phyloP scores from a whole-genome alignment of 2,329 filamentous ascomycete species.

The Orbilia quercus region DNA sequence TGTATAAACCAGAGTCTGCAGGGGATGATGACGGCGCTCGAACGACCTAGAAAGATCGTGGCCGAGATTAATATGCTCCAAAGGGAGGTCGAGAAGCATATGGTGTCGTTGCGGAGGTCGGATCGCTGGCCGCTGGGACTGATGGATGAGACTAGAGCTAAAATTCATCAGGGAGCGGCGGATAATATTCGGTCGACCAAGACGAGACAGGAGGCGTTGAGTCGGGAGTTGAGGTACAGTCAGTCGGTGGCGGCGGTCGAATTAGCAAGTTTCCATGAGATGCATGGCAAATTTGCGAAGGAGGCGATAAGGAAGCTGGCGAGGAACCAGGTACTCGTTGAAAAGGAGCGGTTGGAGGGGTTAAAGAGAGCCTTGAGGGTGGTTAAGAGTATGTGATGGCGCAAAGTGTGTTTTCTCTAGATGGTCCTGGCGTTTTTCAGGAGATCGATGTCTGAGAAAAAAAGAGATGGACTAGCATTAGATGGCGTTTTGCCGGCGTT shows the following conservation, averaged over 20 bases:
- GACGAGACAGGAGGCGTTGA: conserved; percentile 77
- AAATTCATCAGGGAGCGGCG: conserved; percentile 84
- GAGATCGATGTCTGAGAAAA: conserved; percentile 5
- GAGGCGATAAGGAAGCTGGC: conserved; percentile 81
- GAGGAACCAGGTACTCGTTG: conserved; percentile 79
- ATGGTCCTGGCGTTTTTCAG: conserved; percentile 34
- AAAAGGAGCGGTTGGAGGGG: conserved; percentile 80
- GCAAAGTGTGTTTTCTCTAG: conserved; percentile 68
- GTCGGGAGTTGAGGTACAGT: conserved; percentile 85
- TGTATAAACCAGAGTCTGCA: conserved; percentile 85
- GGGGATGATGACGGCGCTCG: conserved; percentile 81
- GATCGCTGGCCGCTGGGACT: conserved; percentile 83
- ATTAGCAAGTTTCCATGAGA: conserved; percentile 91
- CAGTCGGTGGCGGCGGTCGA: conserved; percentile 93
- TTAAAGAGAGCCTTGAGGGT: conserved; percentile 83
- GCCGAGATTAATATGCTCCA: conserved; percentile 78
- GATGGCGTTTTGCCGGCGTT: conserved; percentile 34
- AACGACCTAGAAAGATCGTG: conserved; percentile 82
- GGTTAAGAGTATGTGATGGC: conserved; percentile 86
- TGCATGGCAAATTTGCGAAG: conserved; percentile 80
- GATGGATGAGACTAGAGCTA: conserved; percentile 82
- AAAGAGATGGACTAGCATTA: conserved; percentile 43
- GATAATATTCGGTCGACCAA: conserved; percentile 78
- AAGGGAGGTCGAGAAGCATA: conserved; percentile 80
- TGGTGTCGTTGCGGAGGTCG: conserved; percentile 77